Base-by-base conservation (phyloP, 441 rosid genomes). In the Hypseocharis bilobata region DNA sequence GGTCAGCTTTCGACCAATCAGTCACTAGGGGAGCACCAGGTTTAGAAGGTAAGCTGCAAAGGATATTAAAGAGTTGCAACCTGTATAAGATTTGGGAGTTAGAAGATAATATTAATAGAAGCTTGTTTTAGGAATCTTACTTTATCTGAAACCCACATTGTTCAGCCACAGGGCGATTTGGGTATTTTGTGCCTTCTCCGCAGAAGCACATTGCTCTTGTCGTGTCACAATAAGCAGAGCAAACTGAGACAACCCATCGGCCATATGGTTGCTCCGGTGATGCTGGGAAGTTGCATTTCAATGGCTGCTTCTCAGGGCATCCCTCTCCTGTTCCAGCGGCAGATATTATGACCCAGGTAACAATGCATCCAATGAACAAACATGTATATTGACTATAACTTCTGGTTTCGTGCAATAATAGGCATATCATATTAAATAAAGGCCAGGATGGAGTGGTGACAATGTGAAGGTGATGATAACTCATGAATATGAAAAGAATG, bases 161-260 rank as follows among this genome's bases (percentile, higher is more conserved):
- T 80, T 92, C 97, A 49, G 98, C 84, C 60, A 70, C 85, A 20
- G 96, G 98, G 63, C 97, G 92, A 68, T 83, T 84, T 58, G 98
- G 98, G 78, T 90, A 92, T 67, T 86, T 92, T 62, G 97, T 88
- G 82, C 96, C 95, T 82, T 87, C 94, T 75, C 97, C 98, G 78
- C 98, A 92, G 80, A 87, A 92, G 77, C 98, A 92, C 92, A 84
- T 87, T 67, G 98, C 96, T 76, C 91, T 83, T 26, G 88, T 85
- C 54, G 92, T 85, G 72, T 92, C 98, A 78, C 98, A 92, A 60
- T 88, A 72, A 60, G 84, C 82, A 64, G 97, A 19, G 72, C 98
- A 92, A 55, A 92, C 87, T 26, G 96, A 92, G 67, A 92, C 95
- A 80, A 87, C 91, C 96, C 94, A 88, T 73, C 81, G 68, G 28